phyloP scores from a whole-genome alignment of 2,329 filamentous ascomycete genomes.

The Arthrobotrys entomopaga region DNA sequence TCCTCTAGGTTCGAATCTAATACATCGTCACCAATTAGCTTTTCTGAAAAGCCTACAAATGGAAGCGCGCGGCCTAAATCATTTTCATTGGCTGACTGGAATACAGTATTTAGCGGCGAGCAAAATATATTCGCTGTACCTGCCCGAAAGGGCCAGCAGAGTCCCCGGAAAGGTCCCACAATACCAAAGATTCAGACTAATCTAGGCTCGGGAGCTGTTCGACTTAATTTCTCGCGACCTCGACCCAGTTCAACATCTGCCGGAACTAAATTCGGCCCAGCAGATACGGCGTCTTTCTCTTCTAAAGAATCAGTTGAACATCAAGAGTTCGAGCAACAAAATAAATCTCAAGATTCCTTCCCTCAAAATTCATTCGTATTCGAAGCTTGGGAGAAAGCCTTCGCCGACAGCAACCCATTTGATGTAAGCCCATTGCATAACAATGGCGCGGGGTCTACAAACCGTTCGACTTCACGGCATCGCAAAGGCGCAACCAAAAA shows the following conservation, averaged over 20 bases:
- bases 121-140: constrained; percentile 47
- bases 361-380: constrained; percentile 40
- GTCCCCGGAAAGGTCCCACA: constrained; percentile 38
- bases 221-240: constrained; percentile 47
- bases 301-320: constrained; percentile 5
- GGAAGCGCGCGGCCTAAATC: constrained; percentile 26
- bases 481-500: constrained; percentile 38
- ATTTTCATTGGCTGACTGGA: constrained; percentile 46
- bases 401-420: constrained; percentile 49
- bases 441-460: constrained; percentile 10
- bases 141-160: constrained; percentile 35
- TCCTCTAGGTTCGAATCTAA: constrained; percentile 38
- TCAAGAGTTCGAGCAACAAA: background rate
- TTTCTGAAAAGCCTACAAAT: constrained; percentile 15
- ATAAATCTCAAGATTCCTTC: constrained; percentile 1
- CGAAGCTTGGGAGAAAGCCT: constrained; percentile 50
- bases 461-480: constrained; percentile 39
- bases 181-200: constrained; percentile 49
- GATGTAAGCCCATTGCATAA: constrained; percentile 36
- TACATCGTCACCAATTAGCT: constrained; percentile 23
- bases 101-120: constrained; percentile 37
- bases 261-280: constrained; percentile 5
- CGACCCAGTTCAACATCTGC: constrained; percentile 39
- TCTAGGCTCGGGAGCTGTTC: constrained; percentile 11
- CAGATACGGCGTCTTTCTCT: constrained; percentile 3